Conservation (phyloP, 2,329 filamentous ascomycete species). For the Leptographium flavum region DNA sequence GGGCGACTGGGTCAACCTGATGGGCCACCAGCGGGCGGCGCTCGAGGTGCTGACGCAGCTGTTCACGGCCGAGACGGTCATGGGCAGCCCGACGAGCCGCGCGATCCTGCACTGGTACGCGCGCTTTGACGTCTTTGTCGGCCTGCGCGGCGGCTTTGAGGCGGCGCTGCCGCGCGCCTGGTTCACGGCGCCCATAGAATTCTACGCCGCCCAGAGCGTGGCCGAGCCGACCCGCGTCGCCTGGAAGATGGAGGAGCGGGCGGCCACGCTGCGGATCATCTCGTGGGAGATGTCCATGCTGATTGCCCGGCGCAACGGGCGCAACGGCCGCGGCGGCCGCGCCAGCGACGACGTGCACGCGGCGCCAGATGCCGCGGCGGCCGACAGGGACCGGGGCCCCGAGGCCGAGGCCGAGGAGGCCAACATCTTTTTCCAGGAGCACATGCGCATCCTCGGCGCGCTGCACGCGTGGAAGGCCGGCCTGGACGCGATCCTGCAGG, state of each 20-base stretch:
- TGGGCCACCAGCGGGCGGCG: conserved; percentile 85
- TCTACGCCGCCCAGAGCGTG: conserved; percentile 43
- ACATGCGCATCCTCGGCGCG: conserved; percentile 33
- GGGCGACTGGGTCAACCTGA: conserved; percentile 87
- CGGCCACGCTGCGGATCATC: conserved; percentile 54
- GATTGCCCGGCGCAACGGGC: conserved; percentile 45
- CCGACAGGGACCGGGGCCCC: not conserved
- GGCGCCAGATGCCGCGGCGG: no score
- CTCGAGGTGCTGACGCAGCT: conserved; percentile 65
- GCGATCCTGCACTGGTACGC: conserved; percentile 80
- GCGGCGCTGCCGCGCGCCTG: conserved; percentile 63
- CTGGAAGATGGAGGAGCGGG: conserved; percentile 53
- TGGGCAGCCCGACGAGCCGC: conserved; percentile 54
- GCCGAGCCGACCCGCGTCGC: conserved; percentile 47
- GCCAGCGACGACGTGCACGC: not conserved
- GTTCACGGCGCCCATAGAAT: conserved; percentile 53
- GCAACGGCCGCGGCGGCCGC: conserved; percentile 33
- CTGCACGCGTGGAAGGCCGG: conserved; percentile 33
- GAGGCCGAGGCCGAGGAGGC: conserved; percentile 35
- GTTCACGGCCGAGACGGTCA: conserved; percentile 62
- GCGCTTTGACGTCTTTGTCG: conserved; percentile 74
- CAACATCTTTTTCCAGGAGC: conserved; percentile 51
- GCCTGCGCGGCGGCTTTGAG: conserved; percentile 67
- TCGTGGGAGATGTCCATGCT: conserved; percentile 70
- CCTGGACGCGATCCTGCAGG: conserved; percentile 18